A percentile compares a stretch with the other conserved stretches of the same genome.
Conservation (phyloP, 305 asterid species). For the Rubia peregrina region DNA sequence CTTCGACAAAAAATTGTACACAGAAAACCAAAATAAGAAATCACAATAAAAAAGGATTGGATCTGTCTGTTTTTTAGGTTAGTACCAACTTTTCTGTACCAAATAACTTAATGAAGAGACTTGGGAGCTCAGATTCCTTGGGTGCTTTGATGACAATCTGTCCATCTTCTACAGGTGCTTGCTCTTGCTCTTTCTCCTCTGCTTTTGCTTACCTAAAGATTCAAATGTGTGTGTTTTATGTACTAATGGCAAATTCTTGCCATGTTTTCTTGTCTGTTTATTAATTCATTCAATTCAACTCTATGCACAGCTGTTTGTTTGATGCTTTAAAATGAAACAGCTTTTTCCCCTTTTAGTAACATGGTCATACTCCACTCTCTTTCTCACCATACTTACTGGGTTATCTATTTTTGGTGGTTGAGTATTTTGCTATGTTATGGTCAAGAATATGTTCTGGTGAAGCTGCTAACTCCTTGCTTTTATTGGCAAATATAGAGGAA, state of each 20-base stretch:
- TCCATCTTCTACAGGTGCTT: conserved; percentile 78
- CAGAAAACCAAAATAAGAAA: background rate
- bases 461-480: conserved; percentile 3
- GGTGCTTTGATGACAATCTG: conserved; percentile 78
- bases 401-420: conserved; percentile 10
- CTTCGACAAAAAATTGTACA: conserved; percentile 8
- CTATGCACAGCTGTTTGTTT: background rate
- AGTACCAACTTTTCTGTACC: background rate
- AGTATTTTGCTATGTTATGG: conserved; percentile 13
- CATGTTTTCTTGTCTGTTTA: conserved; percentile 36
- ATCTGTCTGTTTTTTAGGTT: conserved; percentile 14
- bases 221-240: conserved; percentile 16
- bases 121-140: conserved; percentile 60
- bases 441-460: conserved; percentile 12
- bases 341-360: conserved; percentile 30
- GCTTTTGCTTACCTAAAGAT: conserved; percentile 12
- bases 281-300: background rate
- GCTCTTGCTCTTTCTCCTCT: conserved; percentile 14
- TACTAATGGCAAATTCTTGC: background rate
- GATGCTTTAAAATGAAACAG: background rate
- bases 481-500: conserved; percentile 35
- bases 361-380: conserved; percentile 1
- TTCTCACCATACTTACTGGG: conserved; percentile 15
- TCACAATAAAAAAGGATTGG: background rate
- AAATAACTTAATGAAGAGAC: conserved; percentile 60